Evolutionary conservation across 2,329 filamentous ascomycete species (phyloP).

Genomic region (Tolypocladium ovalisporum): DNA sequence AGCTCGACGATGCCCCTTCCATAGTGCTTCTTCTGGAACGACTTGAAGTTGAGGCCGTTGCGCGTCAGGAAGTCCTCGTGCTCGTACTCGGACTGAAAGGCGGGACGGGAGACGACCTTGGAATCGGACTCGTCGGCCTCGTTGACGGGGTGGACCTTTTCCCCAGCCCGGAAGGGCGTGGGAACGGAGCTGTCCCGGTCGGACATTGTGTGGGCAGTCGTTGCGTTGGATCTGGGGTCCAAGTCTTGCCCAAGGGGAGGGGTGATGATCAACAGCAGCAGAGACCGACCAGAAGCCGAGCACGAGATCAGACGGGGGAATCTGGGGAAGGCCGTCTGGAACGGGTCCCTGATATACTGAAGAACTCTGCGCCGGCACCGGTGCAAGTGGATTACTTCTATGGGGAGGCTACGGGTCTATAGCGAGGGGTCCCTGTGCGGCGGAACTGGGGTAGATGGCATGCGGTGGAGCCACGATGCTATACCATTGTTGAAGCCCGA

Average conservation of each 20-base stretch:
- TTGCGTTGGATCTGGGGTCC: neutral
- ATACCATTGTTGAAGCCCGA: neutral
- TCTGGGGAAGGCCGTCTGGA: neutral
- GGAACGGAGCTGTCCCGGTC: neutral
- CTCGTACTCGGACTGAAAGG: conserved; percentile 7
- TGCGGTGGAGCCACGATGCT: neutral
- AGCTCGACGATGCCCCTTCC: conserved; percentile 22
- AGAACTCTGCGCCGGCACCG: neutral
- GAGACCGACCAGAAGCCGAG: neutral
- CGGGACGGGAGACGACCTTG: conserved; percentile 2
- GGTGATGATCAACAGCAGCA: neutral
- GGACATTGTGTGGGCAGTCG: neutral
- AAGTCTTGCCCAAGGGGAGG: neutral
- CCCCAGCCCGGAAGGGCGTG: neutral
- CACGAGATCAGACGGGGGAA: neutral
- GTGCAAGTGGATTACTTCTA: neutral
- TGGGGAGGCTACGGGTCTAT: neutral
- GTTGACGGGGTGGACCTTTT: conserved; percentile 2
- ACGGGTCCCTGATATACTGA: neutral
- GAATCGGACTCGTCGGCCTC: neutral
- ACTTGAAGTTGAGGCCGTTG: conserved; percentile 22
- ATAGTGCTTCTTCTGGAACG: conserved; percentile 22
- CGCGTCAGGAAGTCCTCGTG: conserved; percentile 23
- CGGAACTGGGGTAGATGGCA: neutral
- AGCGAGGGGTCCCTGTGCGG: neutral